phyloP scores from a whole-genome alignment of 306 rosid genomes.

The Acmispon strigosus region DNA sequence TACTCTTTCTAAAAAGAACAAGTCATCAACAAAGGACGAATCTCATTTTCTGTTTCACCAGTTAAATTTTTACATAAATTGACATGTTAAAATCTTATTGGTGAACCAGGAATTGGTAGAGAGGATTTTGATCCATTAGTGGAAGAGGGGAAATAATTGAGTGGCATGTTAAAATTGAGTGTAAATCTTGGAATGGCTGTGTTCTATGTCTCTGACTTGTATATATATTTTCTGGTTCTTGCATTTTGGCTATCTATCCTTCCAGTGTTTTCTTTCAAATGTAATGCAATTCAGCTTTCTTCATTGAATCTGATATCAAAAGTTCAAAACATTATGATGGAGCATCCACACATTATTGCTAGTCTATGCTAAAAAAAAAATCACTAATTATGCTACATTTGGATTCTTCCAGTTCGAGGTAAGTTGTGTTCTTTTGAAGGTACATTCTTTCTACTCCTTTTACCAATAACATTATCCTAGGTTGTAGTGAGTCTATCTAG shows the following conservation, averaged over 20 bases:
- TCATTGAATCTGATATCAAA: background rate
- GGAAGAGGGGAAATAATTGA: background rate
- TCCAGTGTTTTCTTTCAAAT: slow-evolving; percentile 4
- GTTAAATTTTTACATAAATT: too few species aligned
- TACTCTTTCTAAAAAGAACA: slow-evolving; percentile 40
- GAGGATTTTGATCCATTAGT: too few species aligned
- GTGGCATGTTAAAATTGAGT: background rate
- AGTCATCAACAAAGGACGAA: too few species aligned
- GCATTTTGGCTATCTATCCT: background rate
- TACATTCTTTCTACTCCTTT: background rate
- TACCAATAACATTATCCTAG: slow-evolving; percentile 9
- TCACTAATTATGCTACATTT: background rate
- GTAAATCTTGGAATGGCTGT: slow-evolving; percentile 16
- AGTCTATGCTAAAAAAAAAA: background rate
- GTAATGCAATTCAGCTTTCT: slow-evolving; percentile 1
- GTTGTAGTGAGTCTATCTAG: slow-evolving; percentile 1
- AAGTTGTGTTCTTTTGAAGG: slow-evolving; percentile 5
- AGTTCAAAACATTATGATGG: background rate
- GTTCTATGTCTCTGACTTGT: slow-evolving; percentile 10
- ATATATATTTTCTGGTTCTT: slow-evolving; percentile 19
- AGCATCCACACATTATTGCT: background rate
- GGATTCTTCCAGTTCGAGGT: slow-evolving; percentile 10
- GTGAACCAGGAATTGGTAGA: too few species aligned
- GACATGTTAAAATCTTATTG: too few species aligned
- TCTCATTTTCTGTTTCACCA: too few species aligned